Conservation (phyloP, 2,329 filamentous ascomycete species). For the Monosporascus sp. region DNA sequence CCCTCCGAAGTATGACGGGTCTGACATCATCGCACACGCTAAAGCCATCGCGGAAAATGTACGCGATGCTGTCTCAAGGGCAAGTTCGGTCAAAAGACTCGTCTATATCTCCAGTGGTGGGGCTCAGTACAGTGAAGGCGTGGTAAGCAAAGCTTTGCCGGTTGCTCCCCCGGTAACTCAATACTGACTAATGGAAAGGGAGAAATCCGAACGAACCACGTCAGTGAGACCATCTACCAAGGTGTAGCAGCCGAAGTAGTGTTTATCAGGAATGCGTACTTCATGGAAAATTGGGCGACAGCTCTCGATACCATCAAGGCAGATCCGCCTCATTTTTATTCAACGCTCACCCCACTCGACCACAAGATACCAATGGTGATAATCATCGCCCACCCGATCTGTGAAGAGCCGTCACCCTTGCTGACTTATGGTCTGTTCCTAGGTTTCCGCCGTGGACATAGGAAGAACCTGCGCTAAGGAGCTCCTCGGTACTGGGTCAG, state of each 20-base stretch:
- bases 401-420: too few relatives aligned
- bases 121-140: too few relatives aligned
- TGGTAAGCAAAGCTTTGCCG: too few relatives aligned
- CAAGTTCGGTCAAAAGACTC: too few relatives aligned
- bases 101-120: too few relatives aligned
- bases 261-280: slow-evolving; percentile 30
- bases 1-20: too few relatives aligned
- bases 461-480: not conserved
- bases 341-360: slow-evolving; percentile 29
- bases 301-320: slow-evolving; percentile 20
- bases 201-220: slow-evolving; percentile 31
- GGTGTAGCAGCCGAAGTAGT: slow-evolving; percentile 18
- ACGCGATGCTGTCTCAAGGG: too few relatives aligned
- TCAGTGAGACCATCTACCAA: slow-evolving; percentile 19
- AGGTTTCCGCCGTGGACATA: not conserved
- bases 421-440: too few relatives aligned
- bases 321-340: slow-evolving; percentile 26
- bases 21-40: not conserved
- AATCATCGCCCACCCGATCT: too few relatives aligned
- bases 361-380: slow-evolving; percentile 26
- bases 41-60: too few relatives aligned
- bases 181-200: slow-evolving; percentile 19
- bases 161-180: too few relatives aligned
- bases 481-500: not conserved
- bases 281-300: slow-evolving; percentile 35